phyloP scores from a whole-genome alignment of 2,329 filamentous ascomycete species.

The Botrytis byssoidea region DNA sequence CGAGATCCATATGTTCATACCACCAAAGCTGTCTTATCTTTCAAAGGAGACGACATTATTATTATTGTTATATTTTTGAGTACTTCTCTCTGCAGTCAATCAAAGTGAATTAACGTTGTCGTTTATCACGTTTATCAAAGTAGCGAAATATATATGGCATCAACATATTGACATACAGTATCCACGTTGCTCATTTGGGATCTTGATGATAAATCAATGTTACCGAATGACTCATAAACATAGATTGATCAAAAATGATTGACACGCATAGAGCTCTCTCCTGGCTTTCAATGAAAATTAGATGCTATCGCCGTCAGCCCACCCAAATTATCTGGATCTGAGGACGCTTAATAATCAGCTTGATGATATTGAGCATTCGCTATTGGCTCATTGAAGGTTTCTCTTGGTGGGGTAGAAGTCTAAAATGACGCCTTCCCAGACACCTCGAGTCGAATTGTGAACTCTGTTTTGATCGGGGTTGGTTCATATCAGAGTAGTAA shows the following conservation, averaged over 20 bases:
- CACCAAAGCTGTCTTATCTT: neutral
- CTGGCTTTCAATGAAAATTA: neutral
- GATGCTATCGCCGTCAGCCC: neutral
- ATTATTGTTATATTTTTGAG: neutral
- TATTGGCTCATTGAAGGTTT: neutral
- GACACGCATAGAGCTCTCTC: neutral
- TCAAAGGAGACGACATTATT: neutral
- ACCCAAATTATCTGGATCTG: neutral
- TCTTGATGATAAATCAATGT: neutral
- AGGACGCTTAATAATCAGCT: neutral
- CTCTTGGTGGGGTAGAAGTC: neutral
- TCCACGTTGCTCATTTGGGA: neutral
- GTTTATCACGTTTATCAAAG: neutral
- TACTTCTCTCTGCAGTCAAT: neutral
- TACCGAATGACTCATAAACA: neutral
- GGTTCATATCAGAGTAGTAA: neutral
- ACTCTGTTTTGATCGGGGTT: neutral
- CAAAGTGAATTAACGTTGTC: neutral
- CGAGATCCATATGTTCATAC: neutral
- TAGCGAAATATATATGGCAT: neutral
- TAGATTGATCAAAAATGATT: neutral
- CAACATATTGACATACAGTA: neutral
- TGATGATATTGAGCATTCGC: neutral
- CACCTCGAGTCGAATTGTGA: neutral
- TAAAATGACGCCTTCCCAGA: neutral